Evolutionary conservation across 768 basidiomycete species (phyloP), one percentile per base, ranked within the genome.

Genomic region (Xerocomellus chrysenteron): DNA sequence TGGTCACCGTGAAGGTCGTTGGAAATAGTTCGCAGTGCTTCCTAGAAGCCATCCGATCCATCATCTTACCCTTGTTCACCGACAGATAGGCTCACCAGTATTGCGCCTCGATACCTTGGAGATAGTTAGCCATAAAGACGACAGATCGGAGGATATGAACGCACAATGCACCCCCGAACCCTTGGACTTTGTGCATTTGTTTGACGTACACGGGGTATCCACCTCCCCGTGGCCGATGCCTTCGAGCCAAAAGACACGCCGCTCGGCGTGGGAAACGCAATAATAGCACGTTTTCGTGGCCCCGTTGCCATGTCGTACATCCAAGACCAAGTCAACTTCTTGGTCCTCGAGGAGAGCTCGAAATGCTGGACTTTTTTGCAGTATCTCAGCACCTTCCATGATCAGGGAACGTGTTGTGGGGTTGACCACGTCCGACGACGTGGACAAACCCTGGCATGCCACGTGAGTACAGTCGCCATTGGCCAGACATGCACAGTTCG

Each of bases 21-120:
- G 69, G 69, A 47, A 71, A 71, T 9, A 71, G 44, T 43, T 71
- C 71, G 42, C 71, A 71, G 43, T 71, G 71, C 43, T 56, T 68
- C 69, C 69, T 71, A 42, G 37, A 36, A 16, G 19, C 11, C 14
- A 19, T 16, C 4, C 2, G 1, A n/a, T 52, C 17, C 33, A 35
- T 51, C 21, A 43, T 28, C 19, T 14, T 7, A 3, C 12, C 11
- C 1, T 26, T 17, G n/a, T 30, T 32, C 13, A 12, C 4, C 6
- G 11, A n/a, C 28, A 5, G 5, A 17, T 1, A 5, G 2, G 9
- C 71, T 57, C 47, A 73, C 69, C 69, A 71, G 42, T 71, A 71
- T 26, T 71, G 67, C 2, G 63, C 65, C 46, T 63, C 63, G 45
- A 67, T 48, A 51, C 71, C 69, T 70, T n/a, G 19, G 26, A 24